Conservation (phyloP, 257 asterid genomes). For the Striga asiatica region DNA sequence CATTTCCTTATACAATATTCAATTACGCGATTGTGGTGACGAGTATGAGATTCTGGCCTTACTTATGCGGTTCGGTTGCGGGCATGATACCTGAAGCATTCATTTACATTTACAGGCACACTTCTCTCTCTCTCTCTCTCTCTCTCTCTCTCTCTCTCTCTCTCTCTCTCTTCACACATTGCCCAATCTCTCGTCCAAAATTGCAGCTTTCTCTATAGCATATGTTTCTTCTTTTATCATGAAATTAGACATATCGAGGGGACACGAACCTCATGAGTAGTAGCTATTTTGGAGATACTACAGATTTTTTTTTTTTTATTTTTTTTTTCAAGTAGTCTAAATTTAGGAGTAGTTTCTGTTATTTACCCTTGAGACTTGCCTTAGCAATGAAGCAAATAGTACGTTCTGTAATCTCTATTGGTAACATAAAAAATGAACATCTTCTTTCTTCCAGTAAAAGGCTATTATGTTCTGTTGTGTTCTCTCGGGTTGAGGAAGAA, state of each 20-base stretch:
- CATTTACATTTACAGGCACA: constrained; percentile 79
- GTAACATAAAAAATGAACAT: no score
- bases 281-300: background rate
- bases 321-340: background rate
- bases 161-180: background rate
- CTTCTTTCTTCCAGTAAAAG: no score
- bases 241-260: no score
- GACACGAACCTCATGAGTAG: background rate
- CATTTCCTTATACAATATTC: constrained; percentile 88
- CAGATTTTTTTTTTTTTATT: no score
- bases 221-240: no score
- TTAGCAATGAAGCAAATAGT: background rate
- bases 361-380: background rate
- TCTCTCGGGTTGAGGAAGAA: no score
- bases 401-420: background rate
- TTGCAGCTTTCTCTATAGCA: no score
- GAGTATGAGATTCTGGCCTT: constrained; percentile 85
- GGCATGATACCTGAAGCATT: constrained; percentile 97
- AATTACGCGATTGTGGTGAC: constrained; percentile 83
- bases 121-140: background rate
- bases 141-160: background rate
- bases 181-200: no score
- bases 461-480: no score
- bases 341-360: background rate
- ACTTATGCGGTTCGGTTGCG: constrained; percentile 66